A percentile compares a stretch with the other conserved stretches of the same genome.
These are phyloP conservation scores for Hibiscus tridactylites DNA, from an alignment of 345 rosid species.

Conservation along the genomic window DNA sequence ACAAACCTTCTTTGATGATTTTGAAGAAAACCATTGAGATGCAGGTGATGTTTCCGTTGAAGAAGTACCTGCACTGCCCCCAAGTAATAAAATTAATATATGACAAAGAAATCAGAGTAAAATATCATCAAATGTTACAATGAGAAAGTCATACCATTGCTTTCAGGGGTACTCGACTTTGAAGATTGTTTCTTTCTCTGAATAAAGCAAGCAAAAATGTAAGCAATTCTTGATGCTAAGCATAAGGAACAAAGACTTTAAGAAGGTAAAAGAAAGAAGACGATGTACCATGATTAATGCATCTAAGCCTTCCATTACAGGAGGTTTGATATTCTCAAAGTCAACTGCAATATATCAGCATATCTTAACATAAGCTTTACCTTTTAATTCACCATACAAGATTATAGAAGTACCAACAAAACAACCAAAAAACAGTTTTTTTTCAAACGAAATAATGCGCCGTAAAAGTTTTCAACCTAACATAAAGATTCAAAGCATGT, in stretches of 20 bases:
- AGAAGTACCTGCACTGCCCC: constrained; percentile 42
- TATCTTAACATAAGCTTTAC: background rate
- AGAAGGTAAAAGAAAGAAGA: background rate
- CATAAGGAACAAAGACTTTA: constrained; percentile 14
- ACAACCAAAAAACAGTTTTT: background rate
- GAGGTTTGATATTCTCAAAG: constrained; percentile 49
- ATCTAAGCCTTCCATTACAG: constrained; percentile 70
- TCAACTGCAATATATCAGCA: constrained; percentile 39
- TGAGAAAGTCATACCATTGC: constrained; percentile 44
- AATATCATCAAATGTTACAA: background rate
- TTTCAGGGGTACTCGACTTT: constrained; percentile 36
- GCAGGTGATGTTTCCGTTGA: constrained; percentile 40
- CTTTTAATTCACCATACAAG: background rate
- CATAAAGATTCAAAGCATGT: background rate
- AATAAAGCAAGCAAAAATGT: background rate
- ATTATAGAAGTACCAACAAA: background rate
- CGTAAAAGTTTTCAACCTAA: background rate
- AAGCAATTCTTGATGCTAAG: background rate
- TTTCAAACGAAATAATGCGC: background rate
- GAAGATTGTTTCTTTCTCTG: constrained; percentile 44
- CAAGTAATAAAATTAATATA: constrained; percentile 6
- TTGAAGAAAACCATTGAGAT: constrained; percentile 75
- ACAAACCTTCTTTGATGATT: constrained; percentile 69
- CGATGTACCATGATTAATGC: constrained; percentile 44
- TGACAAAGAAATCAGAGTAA: background rate